A percentile compares a stretch with the other conserved stretches of the same genome.
Evolutionary conservation across 257 asterid species (phyloP).

Genomic region (Buddleja alternifolia): DNA sequence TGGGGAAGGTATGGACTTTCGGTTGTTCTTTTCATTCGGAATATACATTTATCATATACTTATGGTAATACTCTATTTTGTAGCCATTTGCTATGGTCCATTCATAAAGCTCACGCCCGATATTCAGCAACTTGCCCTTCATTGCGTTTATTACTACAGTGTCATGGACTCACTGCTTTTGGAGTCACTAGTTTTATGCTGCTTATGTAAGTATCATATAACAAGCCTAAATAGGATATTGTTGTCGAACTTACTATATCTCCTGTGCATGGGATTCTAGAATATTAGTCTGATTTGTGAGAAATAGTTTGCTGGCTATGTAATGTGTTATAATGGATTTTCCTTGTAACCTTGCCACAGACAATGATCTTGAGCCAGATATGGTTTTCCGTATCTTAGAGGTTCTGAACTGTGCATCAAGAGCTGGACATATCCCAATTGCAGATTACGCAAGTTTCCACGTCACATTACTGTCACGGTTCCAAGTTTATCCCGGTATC

Average conservation of each 20-base stretch:
- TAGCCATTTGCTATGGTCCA: conserved; percentile 70
- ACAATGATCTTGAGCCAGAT: conserved; percentile 55
- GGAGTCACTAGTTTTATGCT: conserved; percentile 77
- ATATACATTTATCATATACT: conserved; percentile 29
- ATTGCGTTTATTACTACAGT: conserved; percentile 80
- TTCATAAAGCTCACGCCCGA: conserved; percentile 73
- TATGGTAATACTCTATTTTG: conserved; percentile 33
- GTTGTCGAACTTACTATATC: background rate
- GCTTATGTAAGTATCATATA: conserved; percentile 72
- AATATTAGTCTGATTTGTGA: background rate
- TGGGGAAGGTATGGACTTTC: conserved; percentile 48
- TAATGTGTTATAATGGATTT: background rate
- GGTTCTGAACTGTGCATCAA: conserved; percentile 72
- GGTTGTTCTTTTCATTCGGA: conserved; percentile 22
- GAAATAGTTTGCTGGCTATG: conserved; percentile 7
- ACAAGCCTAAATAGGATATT: no score
- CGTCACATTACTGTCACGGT: conserved; percentile 74
- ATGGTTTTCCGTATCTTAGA: conserved; percentile 63
- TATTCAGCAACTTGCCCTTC: conserved; percentile 79
- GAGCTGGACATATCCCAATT: conserved; percentile 72
- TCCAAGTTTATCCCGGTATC: conserved; percentile 76
- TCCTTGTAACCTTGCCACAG: conserved; percentile 46
- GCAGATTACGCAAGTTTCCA: conserved; percentile 82
- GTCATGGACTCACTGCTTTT: conserved; percentile 58
- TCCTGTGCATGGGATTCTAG: background rate